Percentiles rank a stretch among this genome's conserved stretches.
phyloP scores from a whole-genome alignment of 257 asterid genomes.

The Solanum dulcamara region DNA sequence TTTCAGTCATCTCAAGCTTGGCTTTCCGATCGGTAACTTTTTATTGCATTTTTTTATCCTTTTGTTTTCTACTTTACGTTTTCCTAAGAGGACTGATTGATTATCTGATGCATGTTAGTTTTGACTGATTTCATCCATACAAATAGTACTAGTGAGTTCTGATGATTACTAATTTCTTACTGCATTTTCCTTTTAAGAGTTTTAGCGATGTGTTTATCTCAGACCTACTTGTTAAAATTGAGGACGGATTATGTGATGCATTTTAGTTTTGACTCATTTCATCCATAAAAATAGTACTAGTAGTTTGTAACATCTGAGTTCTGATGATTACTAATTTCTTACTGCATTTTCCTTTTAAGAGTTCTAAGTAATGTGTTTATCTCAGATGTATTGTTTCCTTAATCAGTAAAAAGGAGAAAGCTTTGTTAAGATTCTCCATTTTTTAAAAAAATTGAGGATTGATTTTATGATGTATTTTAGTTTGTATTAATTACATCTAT shows the following conservation, averaged over 20 bases:
- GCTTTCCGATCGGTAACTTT: slow-evolving; percentile 16
- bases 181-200: neutral
- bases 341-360: neutral
- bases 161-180: neutral
- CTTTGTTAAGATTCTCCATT: neutral
- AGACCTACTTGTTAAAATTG: neutral
- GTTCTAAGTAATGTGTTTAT: too few species aligned
- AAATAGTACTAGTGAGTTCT: neutral
- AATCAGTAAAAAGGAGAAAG: neutral
- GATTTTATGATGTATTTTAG: neutral
- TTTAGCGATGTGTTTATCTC: neutral
- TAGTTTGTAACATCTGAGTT: neutral
- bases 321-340: neutral
- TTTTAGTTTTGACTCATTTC: neutral
- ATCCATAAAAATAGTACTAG: neutral
- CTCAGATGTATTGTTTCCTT: neutral
- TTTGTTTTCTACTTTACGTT: neutral
- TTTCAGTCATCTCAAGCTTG: slow-evolving; percentile 7
- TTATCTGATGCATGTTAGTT: neutral
- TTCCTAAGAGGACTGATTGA: neutral
- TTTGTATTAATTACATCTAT: neutral
- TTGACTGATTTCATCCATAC: neutral
- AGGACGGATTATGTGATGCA: neutral
- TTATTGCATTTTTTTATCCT: neutral
- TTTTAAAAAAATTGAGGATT: neutral